Evolutionary conservation across 768 basidiomycete genomes (phyloP).

Genomic region (Suillus occidentalis): DNA sequence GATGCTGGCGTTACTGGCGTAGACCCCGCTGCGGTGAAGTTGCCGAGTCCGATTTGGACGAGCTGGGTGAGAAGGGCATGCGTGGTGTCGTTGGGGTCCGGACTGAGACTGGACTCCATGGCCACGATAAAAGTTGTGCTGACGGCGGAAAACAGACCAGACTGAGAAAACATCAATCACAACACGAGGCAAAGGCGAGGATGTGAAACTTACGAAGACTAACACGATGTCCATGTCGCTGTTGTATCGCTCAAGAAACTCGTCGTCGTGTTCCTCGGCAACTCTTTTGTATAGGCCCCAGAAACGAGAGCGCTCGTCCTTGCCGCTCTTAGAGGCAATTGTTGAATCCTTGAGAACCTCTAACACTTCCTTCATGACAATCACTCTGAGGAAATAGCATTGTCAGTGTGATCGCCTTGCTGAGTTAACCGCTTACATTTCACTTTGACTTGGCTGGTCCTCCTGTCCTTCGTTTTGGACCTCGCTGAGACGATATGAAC

Average conservation of each 20-base stretch:
- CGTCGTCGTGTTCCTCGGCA: constrained; percentile 17
- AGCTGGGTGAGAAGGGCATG: constrained; percentile 12
- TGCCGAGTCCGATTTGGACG: constrained; percentile 6
- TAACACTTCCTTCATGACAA: not conserved
- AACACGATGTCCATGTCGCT: constrained; percentile 20
- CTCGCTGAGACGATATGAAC: not conserved
- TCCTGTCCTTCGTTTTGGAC: not conserved
- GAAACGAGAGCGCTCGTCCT: constrained; percentile 5
- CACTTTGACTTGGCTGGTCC: not conserved
- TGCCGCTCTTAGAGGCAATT: not conserved
- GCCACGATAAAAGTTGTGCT: constrained; percentile 12
- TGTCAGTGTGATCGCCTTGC: not conserved
- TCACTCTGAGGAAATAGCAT: not conserved
- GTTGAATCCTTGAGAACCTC: not conserved
- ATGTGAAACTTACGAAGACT: constrained; percentile 17
- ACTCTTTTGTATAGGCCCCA: constrained; percentile 14
- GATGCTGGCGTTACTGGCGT: not conserved
- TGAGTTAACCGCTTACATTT: not conserved
- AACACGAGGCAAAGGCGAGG: not conserved
- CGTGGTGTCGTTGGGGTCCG: constrained; percentile 13
- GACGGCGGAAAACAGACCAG: constrained; percentile 16
- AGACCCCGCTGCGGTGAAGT: constrained; percentile 7
- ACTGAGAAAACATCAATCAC: not conserved
- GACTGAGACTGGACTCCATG: constrained; percentile 10
- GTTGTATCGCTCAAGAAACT: constrained; percentile 17